phyloP scores from a whole-genome alignment of 148 eudicot species.

The Rhododendron kiyosumense region DNA sequence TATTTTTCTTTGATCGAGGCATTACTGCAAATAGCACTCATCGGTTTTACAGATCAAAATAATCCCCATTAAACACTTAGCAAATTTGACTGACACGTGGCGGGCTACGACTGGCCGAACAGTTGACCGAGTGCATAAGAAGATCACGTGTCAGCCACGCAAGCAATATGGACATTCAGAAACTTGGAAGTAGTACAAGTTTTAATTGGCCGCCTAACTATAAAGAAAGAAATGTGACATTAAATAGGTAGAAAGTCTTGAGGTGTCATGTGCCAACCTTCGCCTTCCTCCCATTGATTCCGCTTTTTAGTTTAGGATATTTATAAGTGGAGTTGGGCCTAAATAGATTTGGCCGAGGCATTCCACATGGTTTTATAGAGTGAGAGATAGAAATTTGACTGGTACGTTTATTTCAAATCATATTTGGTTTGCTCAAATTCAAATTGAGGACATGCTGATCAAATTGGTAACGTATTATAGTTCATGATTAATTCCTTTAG shows the following conservation, averaged over 20 bases:
- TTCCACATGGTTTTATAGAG: background rate
- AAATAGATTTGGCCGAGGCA: background rate
- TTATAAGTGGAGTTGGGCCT: conserved; percentile 6
- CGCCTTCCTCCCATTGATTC: background rate
- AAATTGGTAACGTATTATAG: background rate
- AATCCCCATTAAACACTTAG: background rate
- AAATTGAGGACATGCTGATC: background rate
- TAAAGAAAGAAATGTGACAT: background rate
- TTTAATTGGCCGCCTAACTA: conserved; percentile 4
- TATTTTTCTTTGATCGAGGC: background rate
- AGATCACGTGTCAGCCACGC: conserved; percentile 2
- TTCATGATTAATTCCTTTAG: background rate
- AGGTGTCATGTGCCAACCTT: background rate
- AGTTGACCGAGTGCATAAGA: background rate
- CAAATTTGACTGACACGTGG: background rate
- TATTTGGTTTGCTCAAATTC: background rate
- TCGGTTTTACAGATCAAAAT: background rate
- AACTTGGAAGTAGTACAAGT: background rate
- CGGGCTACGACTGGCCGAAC: background rate
- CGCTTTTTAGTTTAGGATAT: background rate
- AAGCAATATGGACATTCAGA: background rate
- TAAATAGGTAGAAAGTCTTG: background rate
- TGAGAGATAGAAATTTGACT: background rate
- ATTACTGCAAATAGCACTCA: background rate
- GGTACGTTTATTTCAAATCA: background rate